Evolutionary conservation across 495 filamentous ascomycete genomes (phyloP).

Genomic region (Rostrohypoxylon terebratum): DNA sequence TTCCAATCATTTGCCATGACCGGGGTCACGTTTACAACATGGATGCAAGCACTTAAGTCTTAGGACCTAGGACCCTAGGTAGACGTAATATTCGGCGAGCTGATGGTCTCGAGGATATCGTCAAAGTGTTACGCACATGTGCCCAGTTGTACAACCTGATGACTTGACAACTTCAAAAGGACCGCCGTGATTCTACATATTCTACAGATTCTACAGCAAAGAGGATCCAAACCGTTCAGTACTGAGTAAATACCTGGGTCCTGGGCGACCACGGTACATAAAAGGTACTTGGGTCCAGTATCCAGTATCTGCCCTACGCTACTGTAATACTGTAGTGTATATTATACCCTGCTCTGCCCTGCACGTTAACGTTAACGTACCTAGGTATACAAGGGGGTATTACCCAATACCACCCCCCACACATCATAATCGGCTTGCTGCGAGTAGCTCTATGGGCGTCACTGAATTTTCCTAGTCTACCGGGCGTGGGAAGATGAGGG

Average conservation of each 20-base stretch:
- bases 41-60: slow-evolving; percentile 21
- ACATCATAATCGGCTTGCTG: slow-evolving; percentile 19
- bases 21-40: slow-evolving; percentile 32
- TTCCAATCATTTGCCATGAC: slow-evolving; percentile 21
- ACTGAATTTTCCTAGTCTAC: slow-evolving; percentile 21
- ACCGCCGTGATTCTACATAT: slow-evolving; percentile 35
- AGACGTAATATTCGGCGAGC: slow-evolving; percentile 24
- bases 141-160: slow-evolving; percentile 19
- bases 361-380: slow-evolving; percentile 26
- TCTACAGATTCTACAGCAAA: slow-evolving; percentile 22
- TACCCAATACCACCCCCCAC: slow-evolving; percentile 42
- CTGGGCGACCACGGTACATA: slow-evolving; percentile 1
- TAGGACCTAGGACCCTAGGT: too few species aligned
- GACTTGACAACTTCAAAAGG: slow-evolving; percentile 15
- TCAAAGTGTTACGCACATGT: slow-evolving; percentile 24
- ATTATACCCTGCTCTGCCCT: slow-evolving; percentile 26
- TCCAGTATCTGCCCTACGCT: slow-evolving; percentile 26
- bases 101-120: slow-evolving; percentile 27
- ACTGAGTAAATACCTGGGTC: slow-evolving; percentile 1
- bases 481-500: slow-evolving; percentile 19
- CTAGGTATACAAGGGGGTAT: slow-evolving; percentile 22
- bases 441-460: slow-evolving; percentile 2
- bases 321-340: too few species aligned
- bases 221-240: not conserved
- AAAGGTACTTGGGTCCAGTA: slow-evolving; percentile 4